Evolutionary conservation across 2,329 filamentous ascomycete genomes (phyloP), one percentile per base, ranked within the genome.

Genomic region (Neodidymelliopsis sp.): DNA sequence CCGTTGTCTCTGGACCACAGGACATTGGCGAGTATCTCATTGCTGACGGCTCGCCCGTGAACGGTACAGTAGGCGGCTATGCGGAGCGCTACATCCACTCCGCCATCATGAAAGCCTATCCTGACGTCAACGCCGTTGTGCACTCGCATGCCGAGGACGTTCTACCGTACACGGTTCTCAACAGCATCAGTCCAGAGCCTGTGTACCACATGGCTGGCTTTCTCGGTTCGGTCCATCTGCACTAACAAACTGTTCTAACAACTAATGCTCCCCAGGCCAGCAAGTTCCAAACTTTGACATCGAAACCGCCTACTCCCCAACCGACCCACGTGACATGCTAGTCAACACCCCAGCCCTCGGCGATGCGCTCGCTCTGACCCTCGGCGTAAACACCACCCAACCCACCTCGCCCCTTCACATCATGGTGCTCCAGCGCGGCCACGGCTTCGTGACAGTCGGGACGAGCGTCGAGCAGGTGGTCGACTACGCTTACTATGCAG

Each of bases 81-180:
- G 59, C 57, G 6, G 74, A 77, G 56, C 63, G 74, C 15, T 75
- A 65, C 56, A 75, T 76, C 44, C 74, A 77, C 54, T 44, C 42
- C 16, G 62, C 63, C 34, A 64, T 75, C 12, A 65, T 72, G 51
- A 74, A 71, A 46, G 57, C 60, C 28, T 76, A 71, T 54, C 62
- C 62, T 4, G 66, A 65, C 19, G 67, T 76, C 9, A 63, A 72
- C 18, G 54, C 60, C 24, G 73, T 76, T 8, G 60, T 76, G 5
- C 74, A 76, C 52, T 66, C 63, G 10, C 75, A 76, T 50, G 46
- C 60, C 6, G 67, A 72, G 38, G 66, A 67, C 12, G 67, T 75
- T 2, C 38, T 75, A 22, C 72, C 73, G 3, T 76, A 72, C 12
- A 48, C 37, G 5, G 28, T 28, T 10, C 16, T 39, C 5, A n/a